These are phyloP conservation scores for Gnaphalium uliginosum DNA, from an alignment of 129 eudicot genomes.

Conservation along the genomic window DNA sequence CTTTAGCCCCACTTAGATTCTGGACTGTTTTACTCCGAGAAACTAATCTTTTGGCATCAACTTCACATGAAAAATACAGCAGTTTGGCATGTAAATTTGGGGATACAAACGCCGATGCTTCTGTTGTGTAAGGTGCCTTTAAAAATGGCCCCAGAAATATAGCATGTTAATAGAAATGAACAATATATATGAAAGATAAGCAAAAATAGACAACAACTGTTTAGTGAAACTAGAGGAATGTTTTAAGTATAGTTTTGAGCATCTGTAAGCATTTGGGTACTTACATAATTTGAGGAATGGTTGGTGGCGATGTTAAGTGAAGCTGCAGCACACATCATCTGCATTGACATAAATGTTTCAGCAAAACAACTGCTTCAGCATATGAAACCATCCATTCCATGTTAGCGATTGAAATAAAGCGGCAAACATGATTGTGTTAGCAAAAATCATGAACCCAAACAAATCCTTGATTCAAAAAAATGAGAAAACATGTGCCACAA, in stretches of 20 bases:
- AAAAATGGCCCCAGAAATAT: conserved; percentile 7
- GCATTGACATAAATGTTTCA: not conserved
- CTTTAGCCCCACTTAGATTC: conserved; percentile 22
- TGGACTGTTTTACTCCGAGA: conserved; percentile 15
- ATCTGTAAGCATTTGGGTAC: conserved; percentile 11
- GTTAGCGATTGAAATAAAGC: too few relatives aligned
- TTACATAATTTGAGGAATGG: conserved; percentile 43
- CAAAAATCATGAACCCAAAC: not conserved
- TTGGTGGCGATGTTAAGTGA: conserved; percentile 32
- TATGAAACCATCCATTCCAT: too few relatives aligned
- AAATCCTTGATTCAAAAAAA: not conserved
- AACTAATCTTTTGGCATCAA: conserved; percentile 29
- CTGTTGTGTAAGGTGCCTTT: conserved; percentile 42
- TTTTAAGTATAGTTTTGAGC: not conserved
- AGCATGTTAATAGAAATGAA: not conserved
- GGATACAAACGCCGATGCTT: conserved; percentile 33
- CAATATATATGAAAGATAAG: too few relatives aligned
- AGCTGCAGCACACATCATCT: conserved; percentile 47
- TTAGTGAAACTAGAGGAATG: not conserved
- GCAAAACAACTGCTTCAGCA: too few relatives aligned
- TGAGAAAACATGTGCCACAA: too few relatives aligned
- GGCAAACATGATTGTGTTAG: too few relatives aligned
- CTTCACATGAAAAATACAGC: conserved; percentile 38
- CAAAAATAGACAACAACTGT: not conserved
- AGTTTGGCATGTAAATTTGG: conserved; percentile 39